Base-by-base conservation (phyloP, 192 early-diverging fungal species). In the Coemansia sp. region DNA sequence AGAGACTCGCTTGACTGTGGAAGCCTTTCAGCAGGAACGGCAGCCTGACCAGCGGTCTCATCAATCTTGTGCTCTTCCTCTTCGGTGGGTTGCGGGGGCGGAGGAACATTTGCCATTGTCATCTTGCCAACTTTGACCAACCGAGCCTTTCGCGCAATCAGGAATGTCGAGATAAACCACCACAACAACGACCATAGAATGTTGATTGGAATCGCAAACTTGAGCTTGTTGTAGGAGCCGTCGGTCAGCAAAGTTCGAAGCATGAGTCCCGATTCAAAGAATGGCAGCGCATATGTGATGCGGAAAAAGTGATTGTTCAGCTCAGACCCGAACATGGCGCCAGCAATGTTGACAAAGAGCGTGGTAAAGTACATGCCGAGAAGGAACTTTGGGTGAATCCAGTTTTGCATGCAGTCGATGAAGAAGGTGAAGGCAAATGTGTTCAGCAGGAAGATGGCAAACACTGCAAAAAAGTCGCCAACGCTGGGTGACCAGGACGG, bases 291-390 rank as follows among this genome's bases (percentile, higher is more conserved):
- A n/a, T 75, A 78, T 19, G 38, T 43, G 48, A 77, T 75, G 19
- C 76, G 72, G 76, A 83, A 83, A 61, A 83, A 83, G 60, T 72
- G 72, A 55, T 67, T 75, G 70, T 78, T 83, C 32, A 83, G 59
- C 63, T 83, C 81, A 14, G 76, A 17, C 3, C 81, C 81, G 61
- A 78, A 83, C 12, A 83, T 60, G 5, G 76, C 76, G 0, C 66
- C 75, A 1, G 72, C 13, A 46, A 83, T 83, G 57, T 83, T 69
- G 69, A 83, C 72, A 22, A 78, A 72, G 54, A 83, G 42, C 17
- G 67, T 69, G 6, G 57, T 67, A 68, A 83, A 77, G 67, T 83
- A 83, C 13, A 59, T 62, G 44, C 68, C 76, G 4, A 83, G 57
- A 4, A 78, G 67, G 57, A 77, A 83, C 37, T 69, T 61, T 46